Base-by-base conservation (phyloP, 106 monocot species). In the Acorus gramineus region DNA sequence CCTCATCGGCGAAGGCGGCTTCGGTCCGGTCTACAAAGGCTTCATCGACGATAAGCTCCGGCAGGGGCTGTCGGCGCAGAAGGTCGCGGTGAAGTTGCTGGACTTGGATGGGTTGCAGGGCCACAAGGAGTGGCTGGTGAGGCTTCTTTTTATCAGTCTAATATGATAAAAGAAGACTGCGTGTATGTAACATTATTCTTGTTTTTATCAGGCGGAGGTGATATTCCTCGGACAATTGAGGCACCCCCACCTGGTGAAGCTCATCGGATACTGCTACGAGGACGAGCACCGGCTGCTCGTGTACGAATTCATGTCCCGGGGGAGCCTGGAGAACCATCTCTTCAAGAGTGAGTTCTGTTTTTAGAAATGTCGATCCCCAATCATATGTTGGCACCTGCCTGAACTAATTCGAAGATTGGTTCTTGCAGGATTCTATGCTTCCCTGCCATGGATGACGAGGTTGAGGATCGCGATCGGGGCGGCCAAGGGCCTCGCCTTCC, bases 201-300 rank as follows among this genome's bases (percentile, higher is more conserved):
- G 9, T 42, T 6, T 5, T 56, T 44, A 46, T 44, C 74, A 80
- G 84, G 73, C 84, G 7, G 84, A 84, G 46, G 84, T 84, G 28
- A 73, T 84, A 3, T 67, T 73, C 61, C 68, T 84, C 6, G 84
- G 84, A 43, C 72, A 80, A 77, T 48, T 84, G 62, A 62, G 73
- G 59, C 80, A 84, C 48, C 74, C 80, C 3, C 65, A 84, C 56
- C 80, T 84, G 1, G 80, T 80, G 4, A 80, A 80, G 68, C 50
- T 84, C 64, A 77, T 84, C 49, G 84, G 84, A n/a, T 84, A 84
- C 14, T 84, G 84, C 79, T 80, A 66, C 44, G 84, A 84, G 52
- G 74, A 84, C 10, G 71, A 84, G 67, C 80, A 84, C 60, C 59
- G 84, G 63, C 70, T 84, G 55, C 67, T 84, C 9, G 84, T 84